Evolutionary conservation across 1,284 basidiomycete genomes (phyloP).

Genomic region (Ganoderma sinense): DNA sequence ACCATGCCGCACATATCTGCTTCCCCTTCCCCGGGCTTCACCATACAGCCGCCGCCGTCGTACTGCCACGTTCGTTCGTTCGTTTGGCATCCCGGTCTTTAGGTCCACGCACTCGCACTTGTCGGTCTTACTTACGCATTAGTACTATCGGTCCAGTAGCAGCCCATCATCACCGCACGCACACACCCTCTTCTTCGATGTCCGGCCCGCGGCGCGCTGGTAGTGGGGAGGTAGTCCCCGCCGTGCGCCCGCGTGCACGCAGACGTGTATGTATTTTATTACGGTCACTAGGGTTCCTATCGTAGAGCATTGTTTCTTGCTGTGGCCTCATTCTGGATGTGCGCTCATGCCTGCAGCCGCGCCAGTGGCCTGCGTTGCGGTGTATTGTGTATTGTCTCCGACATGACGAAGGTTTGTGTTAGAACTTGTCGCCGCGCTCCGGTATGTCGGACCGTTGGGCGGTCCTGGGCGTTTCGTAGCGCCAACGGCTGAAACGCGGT

Average conservation of each 20-base stretch:
- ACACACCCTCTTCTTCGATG: neutral
- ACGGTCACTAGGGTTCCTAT: slow-evolving; percentile 4
- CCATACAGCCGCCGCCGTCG: neutral
- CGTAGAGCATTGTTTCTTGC: slow-evolving; percentile 11
- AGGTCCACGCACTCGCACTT: neutral
- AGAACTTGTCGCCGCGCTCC: too few species aligned
- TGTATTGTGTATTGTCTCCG: neutral
- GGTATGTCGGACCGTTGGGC: neutral
- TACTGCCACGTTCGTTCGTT: slow-evolving; percentile 1
- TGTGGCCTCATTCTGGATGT: neutral
- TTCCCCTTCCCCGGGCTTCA: neutral
- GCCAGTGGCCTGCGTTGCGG: too few species aligned
- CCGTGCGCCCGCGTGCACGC: neutral
- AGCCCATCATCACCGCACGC: neutral
- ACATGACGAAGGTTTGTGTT: neutral
- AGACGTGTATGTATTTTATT: slow-evolving; percentile 16
- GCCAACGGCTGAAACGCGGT: too few species aligned
- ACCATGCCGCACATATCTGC: neutral
- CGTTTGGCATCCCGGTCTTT: neutral
- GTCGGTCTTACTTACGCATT: neutral
- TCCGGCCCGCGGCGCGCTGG: slow-evolving; percentile 1
- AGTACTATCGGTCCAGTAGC: neutral
- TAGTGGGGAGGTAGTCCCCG: slow-evolving; percentile 18
- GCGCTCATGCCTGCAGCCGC: too few species aligned
- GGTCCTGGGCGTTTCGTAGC: too few species aligned